phyloP scores from a whole-genome alignment of 1,284 basidiomycete genomes.

The Fomitopsis palustris region DNA sequence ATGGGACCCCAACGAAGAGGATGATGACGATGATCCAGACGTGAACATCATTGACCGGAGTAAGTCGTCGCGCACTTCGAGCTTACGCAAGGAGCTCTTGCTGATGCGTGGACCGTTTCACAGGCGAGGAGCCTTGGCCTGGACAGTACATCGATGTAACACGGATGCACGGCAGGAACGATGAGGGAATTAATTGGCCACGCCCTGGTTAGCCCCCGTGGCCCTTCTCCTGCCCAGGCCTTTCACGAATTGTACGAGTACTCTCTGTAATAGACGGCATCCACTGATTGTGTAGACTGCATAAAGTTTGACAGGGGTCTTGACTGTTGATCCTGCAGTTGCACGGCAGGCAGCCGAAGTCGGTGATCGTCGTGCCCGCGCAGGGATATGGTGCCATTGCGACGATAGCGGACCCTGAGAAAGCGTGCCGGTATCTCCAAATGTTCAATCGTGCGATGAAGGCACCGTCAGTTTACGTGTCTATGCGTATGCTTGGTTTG shows the following conservation, averaged over 20 bases:
- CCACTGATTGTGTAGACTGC: not conserved
- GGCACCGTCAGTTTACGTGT: too few relatives aligned
- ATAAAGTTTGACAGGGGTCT: not conserved
- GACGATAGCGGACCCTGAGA: too few relatives aligned
- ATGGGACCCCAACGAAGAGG: slow-evolving; percentile 60
- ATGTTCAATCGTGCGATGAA: too few relatives aligned
- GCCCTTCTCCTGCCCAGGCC: not conserved
- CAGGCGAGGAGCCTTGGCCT: slow-evolving; percentile 65
- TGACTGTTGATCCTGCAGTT: not conserved
- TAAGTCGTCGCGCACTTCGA: slow-evolving; percentile 33
- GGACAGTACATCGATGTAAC: slow-evolving; percentile 70
- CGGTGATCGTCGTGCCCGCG: not conserved
- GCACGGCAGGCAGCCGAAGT: not conserved
- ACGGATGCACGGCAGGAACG: slow-evolving; percentile 44
- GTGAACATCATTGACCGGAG: slow-evolving; percentile 65
- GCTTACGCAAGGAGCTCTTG: slow-evolving; percentile 4
- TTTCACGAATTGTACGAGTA: not conserved
- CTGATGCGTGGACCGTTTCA: not conserved
- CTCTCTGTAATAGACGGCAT: not conserved
- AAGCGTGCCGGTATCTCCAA: too few relatives aligned
- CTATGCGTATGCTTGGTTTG: too few relatives aligned
- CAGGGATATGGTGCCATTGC: not conserved
- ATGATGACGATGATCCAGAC: slow-evolving; percentile 56
- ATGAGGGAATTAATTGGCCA: slow-evolving; percentile 62
- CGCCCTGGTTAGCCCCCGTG: slow-evolving; percentile 37